Base-by-base conservation (phyloP, 192 early-diverging fungal genomes). In the Chytriomyces confervae region DNA sequence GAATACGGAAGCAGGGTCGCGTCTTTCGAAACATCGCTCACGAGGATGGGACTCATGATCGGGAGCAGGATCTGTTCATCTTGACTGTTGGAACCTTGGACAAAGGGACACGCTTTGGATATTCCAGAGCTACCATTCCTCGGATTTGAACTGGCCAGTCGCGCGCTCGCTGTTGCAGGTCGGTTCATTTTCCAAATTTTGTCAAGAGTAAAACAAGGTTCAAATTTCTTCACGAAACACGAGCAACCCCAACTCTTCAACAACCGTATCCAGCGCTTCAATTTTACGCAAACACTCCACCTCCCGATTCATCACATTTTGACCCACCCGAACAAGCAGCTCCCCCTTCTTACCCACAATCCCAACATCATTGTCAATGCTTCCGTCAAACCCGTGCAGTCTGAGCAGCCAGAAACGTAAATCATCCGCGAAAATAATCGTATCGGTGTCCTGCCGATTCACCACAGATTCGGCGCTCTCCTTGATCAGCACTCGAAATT, bases 401-500 rank as follows among this genome's bases (percentile, higher is more conserved):
- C 79, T 85, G 18, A 60, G 70, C 3, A 89, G 61, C 78, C 79
- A 89, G 50, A 77, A 89, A 23, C 82, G 67, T 61, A 89, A 61
- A 72, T 89, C 88, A 70, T 89, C 88, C 27, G 88, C 79, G 44
- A 89, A 80, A 23, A 88, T 81, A 45, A 89, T 77, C 5, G 88
- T 82, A 75, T 89, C 88, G 5, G 79, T 82, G 68, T 87, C 86
- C 72, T 89, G 65, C 50, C 86, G 43, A 49, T 70, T 76, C 43
- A 61, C 36, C 45, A 87, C 87, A 20, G 60, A 67, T 18, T 85
- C 72, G 10, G 86, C 81, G 6, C 70, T 75, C 57, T 87, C 83
- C 13, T 27, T 60, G 36, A 89, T 68, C 0, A 89, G 53, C 3
- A 63, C 66, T 44, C 50, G 27, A 74, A 89, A 88, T 48, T 64